Base-by-base conservation (phyloP, 371 early-diverging fungal genomes). In the Mucor mucedo region DNA sequence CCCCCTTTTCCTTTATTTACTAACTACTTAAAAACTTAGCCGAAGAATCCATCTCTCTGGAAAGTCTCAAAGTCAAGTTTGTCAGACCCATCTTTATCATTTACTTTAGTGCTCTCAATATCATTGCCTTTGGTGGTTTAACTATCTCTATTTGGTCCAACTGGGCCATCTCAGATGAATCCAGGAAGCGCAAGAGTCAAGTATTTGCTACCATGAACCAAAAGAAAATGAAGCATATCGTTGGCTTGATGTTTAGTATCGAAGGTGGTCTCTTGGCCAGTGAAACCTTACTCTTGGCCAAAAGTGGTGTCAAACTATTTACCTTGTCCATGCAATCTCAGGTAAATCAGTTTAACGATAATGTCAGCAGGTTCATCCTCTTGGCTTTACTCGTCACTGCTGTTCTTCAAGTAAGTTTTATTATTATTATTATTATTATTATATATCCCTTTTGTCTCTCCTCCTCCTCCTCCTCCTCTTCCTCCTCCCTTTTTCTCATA, bases 251-350 rank as follows among this genome's bases (percentile, higher is more conserved):
- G 76, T 85, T 87, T 63, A 82, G 86, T 32, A 68, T 83, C 5
- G 83, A 84, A 42, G 89, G 89, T 44, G 89, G 89, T 6, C 65
- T 87, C 52, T 66, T 87, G 39, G 87, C 89, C 2, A 84, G 87
- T 58, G 84, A 89, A 55, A 89, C 89, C 0, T 60, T 89, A 5
- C 67, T 89, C 58, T 58, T 89, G 48, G 89, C 89, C 27, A 89
- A 89, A 66, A 84, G 85, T 55, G 88, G 89, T 38, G 84, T 89
- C 58, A 82, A 84, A 29, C 59, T 89, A 13, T 83, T 89, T 42
- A 83, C 81, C 1, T 69, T 83, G n/a, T 83, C 88, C 0, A 44
- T 87, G 39, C 69, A 71, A 39, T 79, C 84, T 32, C 62, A 74
- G 75, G 64, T 79, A 45, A 87, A 87, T 67, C 88, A 89, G 62